phyloP scores from a whole-genome alignment of 768 basidiomycete species.

The Mrakia frigida region DNA sequence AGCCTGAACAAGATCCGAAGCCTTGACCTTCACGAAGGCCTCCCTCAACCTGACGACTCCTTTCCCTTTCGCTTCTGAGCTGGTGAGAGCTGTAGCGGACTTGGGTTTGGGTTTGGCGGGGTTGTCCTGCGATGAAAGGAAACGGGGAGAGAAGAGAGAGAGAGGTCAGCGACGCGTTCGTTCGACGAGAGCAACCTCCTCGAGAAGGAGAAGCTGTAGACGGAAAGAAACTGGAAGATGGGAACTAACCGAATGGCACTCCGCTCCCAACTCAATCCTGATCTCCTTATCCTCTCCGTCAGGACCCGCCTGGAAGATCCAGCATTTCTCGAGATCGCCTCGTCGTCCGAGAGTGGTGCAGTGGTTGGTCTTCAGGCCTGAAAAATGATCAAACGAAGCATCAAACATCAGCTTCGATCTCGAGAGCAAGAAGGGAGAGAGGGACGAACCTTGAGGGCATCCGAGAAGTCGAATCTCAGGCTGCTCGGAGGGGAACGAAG shows the following conservation, averaged over 20 bases:
- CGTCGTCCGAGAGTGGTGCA: conserved; percentile 12
- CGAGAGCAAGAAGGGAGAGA: neutral
- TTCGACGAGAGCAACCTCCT: no score
- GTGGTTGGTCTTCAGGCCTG: conserved; percentile 4
- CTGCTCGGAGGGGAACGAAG: neutral
- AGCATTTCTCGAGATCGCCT: conserved; percentile 8
- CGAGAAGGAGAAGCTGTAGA: neutral
- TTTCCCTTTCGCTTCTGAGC: neutral
- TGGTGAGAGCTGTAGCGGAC: neutral
- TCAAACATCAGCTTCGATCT: no score
- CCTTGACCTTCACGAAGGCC: neutral
- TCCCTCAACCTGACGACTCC: neutral
- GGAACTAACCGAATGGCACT: neutral
- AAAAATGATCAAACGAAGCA: neutral
- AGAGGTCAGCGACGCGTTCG: neutral
- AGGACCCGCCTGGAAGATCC: neutral
- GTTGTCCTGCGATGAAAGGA: neutral
- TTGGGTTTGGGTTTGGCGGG: conserved; percentile 4
- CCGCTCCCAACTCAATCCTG: conserved; percentile 4
- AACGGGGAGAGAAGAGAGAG: neutral
- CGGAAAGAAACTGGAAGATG: neutral
- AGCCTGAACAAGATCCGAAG: neutral
- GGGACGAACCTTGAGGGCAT: conserved; percentile 5
- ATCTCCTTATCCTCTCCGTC: neutral
- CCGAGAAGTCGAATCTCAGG: neutral